Conservation (phyloP, 108 stramenopile genomes). For the Cyclotella baltica region DNA sequence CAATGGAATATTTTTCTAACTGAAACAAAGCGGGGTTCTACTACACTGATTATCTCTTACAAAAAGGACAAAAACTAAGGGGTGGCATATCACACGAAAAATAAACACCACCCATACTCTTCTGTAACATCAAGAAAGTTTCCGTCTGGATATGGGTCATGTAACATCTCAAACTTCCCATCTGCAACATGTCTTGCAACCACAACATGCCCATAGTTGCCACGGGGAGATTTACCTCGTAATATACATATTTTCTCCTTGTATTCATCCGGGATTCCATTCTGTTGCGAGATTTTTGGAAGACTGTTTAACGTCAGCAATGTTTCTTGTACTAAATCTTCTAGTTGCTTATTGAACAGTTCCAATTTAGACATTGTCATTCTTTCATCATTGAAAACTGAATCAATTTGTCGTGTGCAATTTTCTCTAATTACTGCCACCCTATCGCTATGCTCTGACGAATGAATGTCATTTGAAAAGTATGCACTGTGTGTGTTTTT, state of each 20-base stretch:
- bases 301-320: not conserved
- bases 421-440: not conserved
- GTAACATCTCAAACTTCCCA: constrained; percentile 40
- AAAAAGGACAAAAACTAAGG: no score
- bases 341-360: not conserved
- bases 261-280: constrained; percentile 5
- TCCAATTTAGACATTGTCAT: not conserved
- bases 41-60: no score
- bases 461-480: not conserved
- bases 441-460: not conserved
- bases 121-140: constrained; percentile 44
- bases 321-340: not conserved
- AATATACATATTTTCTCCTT: constrained; percentile 36
- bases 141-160: constrained; percentile 54
- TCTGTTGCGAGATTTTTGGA: not conserved
- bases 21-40: no score
- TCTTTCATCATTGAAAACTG: not conserved
- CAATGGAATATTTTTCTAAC: not conserved
- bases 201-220: constrained; percentile 52
- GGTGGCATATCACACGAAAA: constrained; percentile 36
- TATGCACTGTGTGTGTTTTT: not conserved
- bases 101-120: constrained; percentile 45
- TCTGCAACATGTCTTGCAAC: constrained; percentile 23
- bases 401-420: not conserved
- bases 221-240: constrained; percentile 47